Percentiles rank a stretch among this genome's conserved stretches.
Conservation (phyloP, 2,329 filamentous ascomycete species). For the Aspergillus tubingensis region DNA sequence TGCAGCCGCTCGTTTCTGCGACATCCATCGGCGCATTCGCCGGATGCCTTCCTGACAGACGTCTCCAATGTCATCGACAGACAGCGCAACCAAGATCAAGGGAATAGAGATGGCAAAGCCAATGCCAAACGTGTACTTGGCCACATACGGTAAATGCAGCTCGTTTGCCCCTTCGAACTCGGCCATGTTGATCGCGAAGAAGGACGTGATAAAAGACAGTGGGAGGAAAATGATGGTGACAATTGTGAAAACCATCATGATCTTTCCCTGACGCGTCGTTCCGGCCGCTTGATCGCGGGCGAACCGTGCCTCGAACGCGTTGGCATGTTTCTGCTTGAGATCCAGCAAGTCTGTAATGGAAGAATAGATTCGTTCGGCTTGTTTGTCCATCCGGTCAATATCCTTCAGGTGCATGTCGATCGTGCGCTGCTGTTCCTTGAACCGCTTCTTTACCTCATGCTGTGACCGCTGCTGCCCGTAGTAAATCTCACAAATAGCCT, state of each 20-base stretch:
- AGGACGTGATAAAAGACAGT: constrained; percentile 56
- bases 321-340: constrained; percentile 69
- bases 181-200: constrained; percentile 58
- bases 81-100: constrained; percentile 50
- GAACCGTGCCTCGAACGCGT: constrained; percentile 65
- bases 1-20: constrained; percentile 2
- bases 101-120: constrained; percentile 57
- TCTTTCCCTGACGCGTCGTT: constrained; percentile 59
- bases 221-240: constrained; percentile 62
- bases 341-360: constrained; percentile 65
- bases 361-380: constrained; percentile 61
- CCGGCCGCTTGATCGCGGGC: constrained; percentile 60
- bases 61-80: constrained; percentile 46
- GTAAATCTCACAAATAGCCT: constrained; percentile 39
- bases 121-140: constrained; percentile 59
- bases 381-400: constrained; percentile 64
- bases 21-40: constrained; percentile 29
- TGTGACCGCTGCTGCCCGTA: constrained; percentile 40
- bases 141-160: constrained; percentile 53
- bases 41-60: constrained; percentile 29
- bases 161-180: constrained; percentile 42
- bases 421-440: constrained; percentile 59
- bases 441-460: constrained; percentile 55
- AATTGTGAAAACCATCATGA: constrained; percentile 62
- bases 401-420: constrained; percentile 62